Evolutionary conservation across 1,284 basidiomycete genomes (phyloP).

Genomic region (Puccinia sorghi): DNA sequence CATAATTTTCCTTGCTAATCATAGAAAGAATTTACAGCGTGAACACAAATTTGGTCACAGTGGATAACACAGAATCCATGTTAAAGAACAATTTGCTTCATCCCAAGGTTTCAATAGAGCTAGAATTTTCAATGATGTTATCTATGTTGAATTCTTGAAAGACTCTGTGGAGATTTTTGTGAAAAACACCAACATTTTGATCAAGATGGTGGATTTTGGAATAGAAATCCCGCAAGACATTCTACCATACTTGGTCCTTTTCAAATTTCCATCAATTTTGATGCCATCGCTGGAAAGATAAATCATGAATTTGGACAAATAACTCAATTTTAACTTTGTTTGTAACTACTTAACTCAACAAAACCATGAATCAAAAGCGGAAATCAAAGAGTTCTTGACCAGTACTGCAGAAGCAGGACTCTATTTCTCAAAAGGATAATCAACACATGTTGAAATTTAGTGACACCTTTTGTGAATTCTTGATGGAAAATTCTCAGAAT

Average conservation of each 20-base stretch:
- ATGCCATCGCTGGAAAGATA: background rate
- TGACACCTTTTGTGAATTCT: no score
- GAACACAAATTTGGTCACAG: background rate
- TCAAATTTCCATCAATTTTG: background rate
- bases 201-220: background rate
- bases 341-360: background rate
- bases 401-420: background rate
- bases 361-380: background rate
- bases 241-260: background rate
- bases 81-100: background rate
- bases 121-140: background rate
- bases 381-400: background rate
- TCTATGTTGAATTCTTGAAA: background rate
- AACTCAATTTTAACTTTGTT: background rate
- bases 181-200: background rate
- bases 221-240: background rate
- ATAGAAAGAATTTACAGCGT: background rate
- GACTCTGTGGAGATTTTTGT: background rate
- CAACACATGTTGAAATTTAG: no score
- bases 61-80: background rate
- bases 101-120: background rate
- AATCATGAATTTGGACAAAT: background rate
- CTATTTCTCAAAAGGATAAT: background rate
- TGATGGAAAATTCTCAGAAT: no score
- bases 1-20: background rate